Evolutionary conservation across 1,284 basidiomycete genomes (phyloP), one percentile per base, ranked within the genome.

Genomic region (Papiliotrema laurentii): DNA sequence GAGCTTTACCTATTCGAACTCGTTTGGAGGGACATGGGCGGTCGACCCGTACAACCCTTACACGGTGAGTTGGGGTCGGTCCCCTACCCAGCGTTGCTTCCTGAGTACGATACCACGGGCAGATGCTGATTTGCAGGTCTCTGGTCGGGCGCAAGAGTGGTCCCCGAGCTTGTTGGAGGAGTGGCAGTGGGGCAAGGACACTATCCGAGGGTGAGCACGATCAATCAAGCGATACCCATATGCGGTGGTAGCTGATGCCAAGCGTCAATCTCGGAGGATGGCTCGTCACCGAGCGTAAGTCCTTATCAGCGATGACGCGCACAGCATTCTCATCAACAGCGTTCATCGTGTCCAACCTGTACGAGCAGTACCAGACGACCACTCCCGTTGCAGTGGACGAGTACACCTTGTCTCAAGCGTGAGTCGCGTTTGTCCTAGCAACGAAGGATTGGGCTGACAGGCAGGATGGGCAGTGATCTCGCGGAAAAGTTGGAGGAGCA

Each of bases 181-280:
- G 4, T 96, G 92, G 80, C 75, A 79, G 25, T 94, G 83, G 70
- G 87, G 87, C 27, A 73, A 77, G 27, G 82, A 93, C 70, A 80
- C 76, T 56, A 81, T 92, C 51, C 52, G 64, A 45, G 69, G 68
- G 62, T 66, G 47, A 53, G 60, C 53, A 24, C 3, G 5, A n/a
- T 18, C 22, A 21, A 14, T 28, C 21, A 43, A 9, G 11, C 26
- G 45, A 16, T 39, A 18, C 11, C 30, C n/a, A n/a, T n/a, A n/a
- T n/a, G n/a, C 22, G 19, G 13, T 18, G 25, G 9, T 25, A 18
- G 37, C 46, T 50, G 47, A 45, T 41, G 16, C 28, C 13, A 43
- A 86, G 78, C 41, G 88, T 94, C 49, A 96, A 94, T 69, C 70
- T 94, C 27, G 92, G 92, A 55, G 92, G 69, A 34, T 72, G 69